A percentile compares a stretch with the other conserved stretches of the same genome.
Evolutionary conservation across 768 basidiomycete species (phyloP).

Genomic region (Postia placenta): DNA sequence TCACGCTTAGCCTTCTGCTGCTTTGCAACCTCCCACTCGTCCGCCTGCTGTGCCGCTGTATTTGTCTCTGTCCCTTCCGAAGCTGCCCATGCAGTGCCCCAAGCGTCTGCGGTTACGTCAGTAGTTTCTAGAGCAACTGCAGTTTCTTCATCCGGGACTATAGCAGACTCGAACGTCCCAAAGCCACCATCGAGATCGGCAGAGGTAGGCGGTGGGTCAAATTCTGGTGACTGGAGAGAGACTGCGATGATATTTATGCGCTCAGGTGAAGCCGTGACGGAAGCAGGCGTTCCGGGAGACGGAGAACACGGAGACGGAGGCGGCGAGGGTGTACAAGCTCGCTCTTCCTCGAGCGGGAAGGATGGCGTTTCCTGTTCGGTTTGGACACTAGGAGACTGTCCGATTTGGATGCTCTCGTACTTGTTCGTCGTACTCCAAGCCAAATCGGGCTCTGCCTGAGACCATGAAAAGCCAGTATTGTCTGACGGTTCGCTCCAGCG

Average conservation of each 20-base stretch:
- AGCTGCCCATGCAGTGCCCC: conserved; percentile 26
- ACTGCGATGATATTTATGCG: not conserved
- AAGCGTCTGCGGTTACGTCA: conserved; percentile 19
- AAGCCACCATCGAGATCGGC: conserved; percentile 43
- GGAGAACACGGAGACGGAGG: not conserved
- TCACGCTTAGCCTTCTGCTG: conserved; percentile 54
- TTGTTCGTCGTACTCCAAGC: conserved; percentile 28
- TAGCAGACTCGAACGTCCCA: conserved; percentile 52
- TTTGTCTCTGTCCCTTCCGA: conserved; percentile 7
- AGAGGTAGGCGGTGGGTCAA: not conserved
- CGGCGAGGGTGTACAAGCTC: not conserved
- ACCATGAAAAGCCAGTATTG: conserved; percentile 38
- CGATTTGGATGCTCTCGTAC: conserved; percentile 35
- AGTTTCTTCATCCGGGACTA: conserved; percentile 25
- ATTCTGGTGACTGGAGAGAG: not conserved
- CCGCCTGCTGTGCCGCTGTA: conserved; percentile 27
- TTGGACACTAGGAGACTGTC: conserved; percentile 12
- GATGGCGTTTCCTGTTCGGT: not conserved
- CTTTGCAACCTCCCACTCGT: conserved; percentile 67
- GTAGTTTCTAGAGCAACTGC: conserved; percentile 31
- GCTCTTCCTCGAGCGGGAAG: not conserved
- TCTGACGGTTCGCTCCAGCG: conserved; percentile 45
- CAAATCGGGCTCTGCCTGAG: conserved; percentile 16
- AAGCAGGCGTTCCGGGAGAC: too few relatives aligned
- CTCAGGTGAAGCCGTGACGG: not conserved